These are phyloP conservation scores for Trichosporon coremiiforme DNA, from an alignment of 1,284 basidiomycete species.

Conservation along the genomic window DNA sequence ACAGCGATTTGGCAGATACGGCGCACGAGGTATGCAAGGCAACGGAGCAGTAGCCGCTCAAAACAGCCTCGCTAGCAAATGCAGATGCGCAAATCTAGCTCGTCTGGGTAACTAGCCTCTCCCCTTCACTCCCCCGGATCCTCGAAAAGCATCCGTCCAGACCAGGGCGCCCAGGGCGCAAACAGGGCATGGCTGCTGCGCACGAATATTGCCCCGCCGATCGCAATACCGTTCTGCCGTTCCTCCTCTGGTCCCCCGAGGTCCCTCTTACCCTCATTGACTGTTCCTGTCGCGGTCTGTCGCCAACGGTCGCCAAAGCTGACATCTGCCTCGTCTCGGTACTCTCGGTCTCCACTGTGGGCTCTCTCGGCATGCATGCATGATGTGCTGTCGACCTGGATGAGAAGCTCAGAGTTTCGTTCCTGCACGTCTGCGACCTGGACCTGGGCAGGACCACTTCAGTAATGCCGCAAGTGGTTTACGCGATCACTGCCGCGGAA, in stretches of 20 bases:
- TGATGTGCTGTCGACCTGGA: not conserved
- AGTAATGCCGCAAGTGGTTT: not conserved
- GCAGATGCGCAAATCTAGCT: not conserved
- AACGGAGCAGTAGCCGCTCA: not conserved
- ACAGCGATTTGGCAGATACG: too few relatives aligned
- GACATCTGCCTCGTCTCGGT: not conserved
- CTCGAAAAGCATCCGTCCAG: not conserved
- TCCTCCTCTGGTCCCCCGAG: too few relatives aligned
- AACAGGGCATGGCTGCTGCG: not conserved
- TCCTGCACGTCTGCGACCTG: not conserved
- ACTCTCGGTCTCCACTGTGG: not conserved
- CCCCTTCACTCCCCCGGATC: not conserved
- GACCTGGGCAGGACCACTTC: not conserved
- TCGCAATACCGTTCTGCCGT: not conserved
- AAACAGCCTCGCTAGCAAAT: not conserved
- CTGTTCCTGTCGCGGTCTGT: not conserved
- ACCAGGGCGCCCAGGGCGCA: not conserved
- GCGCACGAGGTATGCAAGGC: too few relatives aligned
- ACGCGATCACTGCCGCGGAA: slow-evolving; percentile 10
- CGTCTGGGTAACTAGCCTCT: not conserved
- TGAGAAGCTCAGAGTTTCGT: not conserved
- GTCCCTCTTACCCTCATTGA: not conserved
- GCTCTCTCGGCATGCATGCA: not conserved
- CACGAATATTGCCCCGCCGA: slow-evolving; percentile 1
- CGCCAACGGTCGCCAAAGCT: too few relatives aligned